Base-by-base conservation (phyloP, 441 rosid species). In the Corymbia calophylla region DNA sequence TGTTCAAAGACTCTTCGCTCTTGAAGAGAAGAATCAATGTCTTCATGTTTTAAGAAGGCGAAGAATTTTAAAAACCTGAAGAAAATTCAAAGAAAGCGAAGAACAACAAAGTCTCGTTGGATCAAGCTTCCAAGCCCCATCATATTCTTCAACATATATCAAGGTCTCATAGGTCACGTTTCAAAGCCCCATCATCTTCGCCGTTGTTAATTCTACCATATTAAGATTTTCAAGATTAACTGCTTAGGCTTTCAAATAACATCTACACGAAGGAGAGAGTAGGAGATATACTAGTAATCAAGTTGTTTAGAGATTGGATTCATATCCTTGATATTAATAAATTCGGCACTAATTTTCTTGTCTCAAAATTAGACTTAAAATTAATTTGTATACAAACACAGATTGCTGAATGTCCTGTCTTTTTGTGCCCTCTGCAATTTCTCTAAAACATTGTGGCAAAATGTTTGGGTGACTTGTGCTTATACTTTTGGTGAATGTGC, bases 41-140 rank as follows among this genome's bases (percentile, higher is more conserved):
- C 64, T 58, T 58, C 14, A 25, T 25, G 64, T 58, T 10, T 58
- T 3, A 1, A 58, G n/a, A 58, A 58, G 64, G 64, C 64, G 0
- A 58, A 58, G 64, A 58, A 13, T 58, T 58, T 29, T 23, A 10
- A 58, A 58, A 58, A 58, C 64, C 14, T 10, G 0, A 58, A 58
- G 64, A 58, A 58, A 58, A 58, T 58, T 58, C 3, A 58, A 58
- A 58, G 64, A 58, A 58, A 58, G n/a, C 6, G 0, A 58, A 58
- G 64, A 58, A 58, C n/a, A 58, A 58, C n/a, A 25, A 58, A 1
- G 64, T 58, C 64, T 58, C 14, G 1, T 58, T 58, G 64, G 64
- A 1, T 58, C 64, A 29, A 58, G n/a, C 64, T 58, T 58, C n/a
- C 0, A 58, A 58, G 64, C n/a, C 64, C 64, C 0, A 0, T 58